phyloP scores from a whole-genome alignment of 495 filamentous ascomycete genomes.

The Penicillium canariense region DNA sequence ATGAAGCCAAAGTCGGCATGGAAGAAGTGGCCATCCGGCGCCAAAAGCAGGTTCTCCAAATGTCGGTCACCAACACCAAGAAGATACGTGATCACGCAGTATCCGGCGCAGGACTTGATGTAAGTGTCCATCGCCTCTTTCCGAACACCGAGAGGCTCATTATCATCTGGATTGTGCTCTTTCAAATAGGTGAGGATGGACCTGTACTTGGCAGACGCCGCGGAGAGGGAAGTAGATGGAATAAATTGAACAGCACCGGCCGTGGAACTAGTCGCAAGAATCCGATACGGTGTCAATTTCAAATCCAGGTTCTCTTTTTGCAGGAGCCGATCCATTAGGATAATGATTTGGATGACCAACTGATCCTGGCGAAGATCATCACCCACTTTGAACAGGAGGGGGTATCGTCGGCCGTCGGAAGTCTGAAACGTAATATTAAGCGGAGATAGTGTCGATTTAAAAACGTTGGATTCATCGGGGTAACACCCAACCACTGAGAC shows the following conservation, averaged over 20 bases:
- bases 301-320: constrained; percentile 97
- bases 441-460: constrained; percentile 90
- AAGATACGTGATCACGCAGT: constrained; percentile 98
- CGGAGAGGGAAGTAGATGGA: constrained; percentile 76
- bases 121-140: constrained; percentile 94
- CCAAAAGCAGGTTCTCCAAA: constrained; percentile 89
- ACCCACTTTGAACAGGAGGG: constrained; percentile 94
- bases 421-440: constrained; percentile 91
- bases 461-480: constrained; percentile 84
- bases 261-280: constrained; percentile 84
- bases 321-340: constrained; percentile 93
- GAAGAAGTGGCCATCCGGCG: constrained; percentile 92
- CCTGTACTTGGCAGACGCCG: constrained; percentile 76
- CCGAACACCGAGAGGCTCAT: constrained; percentile 78
- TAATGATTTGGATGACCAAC: constrained; percentile 97
- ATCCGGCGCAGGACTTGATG: constrained; percentile 92
- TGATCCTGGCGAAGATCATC: constrained; percentile 98
- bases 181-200: constrained; percentile 84
- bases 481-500: constrained; percentile 73
- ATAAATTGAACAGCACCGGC: constrained; percentile 94
- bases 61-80: constrained; percentile 97
- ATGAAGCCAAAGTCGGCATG: constrained; percentile 98
- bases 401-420: constrained; percentile 69
- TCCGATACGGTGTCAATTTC: constrained; percentile 92
- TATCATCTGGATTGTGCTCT: constrained; percentile 84